A percentile compares a stretch with the other conserved stretches of the same genome.
Conservation (phyloP, 2,329 filamentous ascomycete genomes). For the Diaporthe batatas region DNA sequence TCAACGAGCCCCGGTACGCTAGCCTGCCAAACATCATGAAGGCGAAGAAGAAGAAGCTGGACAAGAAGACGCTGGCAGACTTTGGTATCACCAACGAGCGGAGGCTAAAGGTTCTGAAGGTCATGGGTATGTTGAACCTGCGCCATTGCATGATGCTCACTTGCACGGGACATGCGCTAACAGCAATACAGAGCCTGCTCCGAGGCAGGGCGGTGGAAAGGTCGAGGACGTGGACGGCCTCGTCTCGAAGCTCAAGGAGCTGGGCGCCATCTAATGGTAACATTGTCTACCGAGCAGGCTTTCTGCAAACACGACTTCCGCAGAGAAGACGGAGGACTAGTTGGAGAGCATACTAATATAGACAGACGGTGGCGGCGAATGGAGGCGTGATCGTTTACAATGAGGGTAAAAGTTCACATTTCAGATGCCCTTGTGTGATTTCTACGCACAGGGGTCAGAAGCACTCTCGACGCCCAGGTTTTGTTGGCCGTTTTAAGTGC, state of each 20-base stretch:
- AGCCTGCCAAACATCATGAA: slow-evolving; percentile 99
- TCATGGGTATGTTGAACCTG: slow-evolving; percentile 73
- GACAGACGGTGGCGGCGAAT: slow-evolving; percentile 1
- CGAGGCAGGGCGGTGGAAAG: slow-evolving; percentile 93
- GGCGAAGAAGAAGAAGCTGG: slow-evolving; percentile 99
- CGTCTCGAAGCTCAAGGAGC: slow-evolving; percentile 92
- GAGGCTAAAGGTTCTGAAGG: slow-evolving; percentile 90
- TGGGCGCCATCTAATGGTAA: slow-evolving; percentile 81
- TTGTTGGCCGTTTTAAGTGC: neutral
- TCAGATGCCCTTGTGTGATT: slow-evolving; percentile 3
- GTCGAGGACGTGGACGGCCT: slow-evolving; percentile 98
- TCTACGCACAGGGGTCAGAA: neutral
- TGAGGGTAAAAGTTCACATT: neutral
- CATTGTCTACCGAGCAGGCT: neutral
- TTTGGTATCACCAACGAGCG: slow-evolving; percentile 81
- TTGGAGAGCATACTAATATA: slow-evolving; percentile 17
- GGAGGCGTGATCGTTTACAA: neutral
- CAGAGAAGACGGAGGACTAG: neutral
- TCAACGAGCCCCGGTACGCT: slow-evolving; percentile 96
- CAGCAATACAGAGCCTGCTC: slow-evolving; percentile 76
- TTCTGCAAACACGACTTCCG: neutral
- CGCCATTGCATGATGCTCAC: slow-evolving; percentile 28
- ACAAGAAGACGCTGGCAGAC: slow-evolving; percentile 90
- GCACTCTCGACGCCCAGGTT: neutral
- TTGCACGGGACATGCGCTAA: slow-evolving; percentile 38